phyloP scores from a whole-genome alignment of 331 rosid genomes.

The Malus hybrid region DNA sequence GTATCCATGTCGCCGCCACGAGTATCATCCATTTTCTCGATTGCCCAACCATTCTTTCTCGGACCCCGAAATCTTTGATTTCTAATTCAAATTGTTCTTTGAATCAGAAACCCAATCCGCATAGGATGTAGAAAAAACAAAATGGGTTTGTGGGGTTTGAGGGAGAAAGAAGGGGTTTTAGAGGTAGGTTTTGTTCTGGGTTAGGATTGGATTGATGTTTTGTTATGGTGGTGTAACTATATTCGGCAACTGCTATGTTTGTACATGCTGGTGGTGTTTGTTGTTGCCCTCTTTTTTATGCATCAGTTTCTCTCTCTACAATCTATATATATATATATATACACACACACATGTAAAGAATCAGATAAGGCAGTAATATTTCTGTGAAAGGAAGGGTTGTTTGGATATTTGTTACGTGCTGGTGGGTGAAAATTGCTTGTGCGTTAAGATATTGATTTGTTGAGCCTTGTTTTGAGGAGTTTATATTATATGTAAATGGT shows the following conservation, averaged over 20 bases:
- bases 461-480: neutral
- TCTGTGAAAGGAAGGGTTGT: neutral
- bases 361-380: neutral
- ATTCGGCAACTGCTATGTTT: neutral
- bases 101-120: neutral
- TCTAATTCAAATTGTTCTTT: neutral
- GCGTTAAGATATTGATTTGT: neutral
- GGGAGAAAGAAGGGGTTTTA: slow-evolving; percentile 1
- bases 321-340: too few species aligned
- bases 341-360: too few species aligned
- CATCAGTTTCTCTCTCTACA: neutral
- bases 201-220: neutral
- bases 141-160: neutral
- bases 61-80: neutral
- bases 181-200: neutral
- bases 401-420: neutral
- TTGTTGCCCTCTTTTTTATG: neutral
- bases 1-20: slow-evolving; percentile 50
- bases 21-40: slow-evolving; percentile 55
- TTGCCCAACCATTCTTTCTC: slow-evolving; percentile 23
- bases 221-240: neutral
- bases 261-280: neutral
- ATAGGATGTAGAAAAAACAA: too few species aligned
- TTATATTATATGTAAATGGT: neutral
- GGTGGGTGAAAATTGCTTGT: neutral